phyloP scores from a whole-genome alignment of 2,329 filamentous ascomycete species.

The Ophiosphaerella korrae region DNA sequence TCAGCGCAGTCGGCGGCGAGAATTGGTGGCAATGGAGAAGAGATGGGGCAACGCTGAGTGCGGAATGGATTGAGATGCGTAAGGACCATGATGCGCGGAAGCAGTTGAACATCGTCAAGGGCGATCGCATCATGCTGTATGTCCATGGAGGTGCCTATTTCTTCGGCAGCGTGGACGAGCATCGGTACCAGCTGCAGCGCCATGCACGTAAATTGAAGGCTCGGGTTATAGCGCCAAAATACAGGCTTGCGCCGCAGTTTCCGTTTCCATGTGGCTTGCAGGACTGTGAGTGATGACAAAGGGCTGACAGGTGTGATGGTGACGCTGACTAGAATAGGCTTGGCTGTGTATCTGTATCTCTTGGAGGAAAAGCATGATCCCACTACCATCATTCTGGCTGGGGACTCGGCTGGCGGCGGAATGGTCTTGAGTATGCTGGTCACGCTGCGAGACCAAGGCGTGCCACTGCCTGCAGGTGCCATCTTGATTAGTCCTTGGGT shows the following conservation, averaged over 20 bases:
- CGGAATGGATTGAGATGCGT: constrained; percentile 97
- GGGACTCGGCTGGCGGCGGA: constrained; percentile 91
- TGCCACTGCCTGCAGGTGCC: constrained; percentile 86
- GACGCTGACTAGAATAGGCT: constrained; percentile 26
- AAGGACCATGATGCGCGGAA: constrained; percentile 76
- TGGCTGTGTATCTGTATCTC: constrained; percentile 85
- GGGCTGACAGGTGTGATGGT: not conserved
- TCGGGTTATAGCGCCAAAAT: constrained; percentile 81
- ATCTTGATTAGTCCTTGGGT: constrained; percentile 95
- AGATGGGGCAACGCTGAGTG: constrained; percentile 66
- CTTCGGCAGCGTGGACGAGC: constrained; percentile 94
- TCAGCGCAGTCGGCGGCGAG: constrained; percentile 83
- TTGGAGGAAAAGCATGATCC: constrained; percentile 73
- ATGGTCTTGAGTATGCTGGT: constrained; percentile 84
- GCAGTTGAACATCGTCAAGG: constrained; percentile 59
- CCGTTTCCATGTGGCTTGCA: constrained; percentile 93
- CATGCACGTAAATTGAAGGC: constrained; percentile 94
- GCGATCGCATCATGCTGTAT: constrained; percentile 85
- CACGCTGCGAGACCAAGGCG: constrained; percentile 76
- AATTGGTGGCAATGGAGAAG: constrained; percentile 74
- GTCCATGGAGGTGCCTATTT: constrained; percentile 94
- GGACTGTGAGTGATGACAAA: constrained; percentile 63
- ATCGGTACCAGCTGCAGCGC: constrained; percentile 96
- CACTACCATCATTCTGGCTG: constrained; percentile 81
- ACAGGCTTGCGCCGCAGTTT: constrained; percentile 89